A percentile compares a stretch with the other conserved stretches of the same genome.
These are phyloP conservation scores for Steccherinum ochraceum DNA, from an alignment of 768 basidiomycete species.

Conservation along the genomic window DNA sequence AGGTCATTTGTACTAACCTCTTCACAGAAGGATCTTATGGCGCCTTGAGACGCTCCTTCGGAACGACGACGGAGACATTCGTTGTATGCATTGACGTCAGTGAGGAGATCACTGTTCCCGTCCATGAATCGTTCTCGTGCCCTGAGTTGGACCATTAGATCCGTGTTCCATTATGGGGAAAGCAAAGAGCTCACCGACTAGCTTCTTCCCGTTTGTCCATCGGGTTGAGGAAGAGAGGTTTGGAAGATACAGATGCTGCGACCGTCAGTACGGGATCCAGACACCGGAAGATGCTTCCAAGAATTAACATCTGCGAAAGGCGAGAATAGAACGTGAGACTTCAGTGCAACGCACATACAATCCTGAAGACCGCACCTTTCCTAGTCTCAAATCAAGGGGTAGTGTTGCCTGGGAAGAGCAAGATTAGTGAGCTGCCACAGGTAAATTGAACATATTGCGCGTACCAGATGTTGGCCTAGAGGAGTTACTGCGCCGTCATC, in stretches of 20 bases:
- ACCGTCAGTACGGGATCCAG: slow-evolving; percentile 77
- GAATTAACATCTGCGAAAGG: slow-evolving; percentile 70
- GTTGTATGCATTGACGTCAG: slow-evolving; percentile 72
- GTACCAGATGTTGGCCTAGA: slow-evolving; percentile 73
- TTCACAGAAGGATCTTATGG: slow-evolving; percentile 61
- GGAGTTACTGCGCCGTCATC: slow-evolving; percentile 63
- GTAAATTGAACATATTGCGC: too few species aligned
- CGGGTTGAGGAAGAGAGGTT: slow-evolving; percentile 78
- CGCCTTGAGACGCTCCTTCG: slow-evolving; percentile 40
- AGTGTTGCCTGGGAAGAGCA: slow-evolving; percentile 64
- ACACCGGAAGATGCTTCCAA: slow-evolving; percentile 80
- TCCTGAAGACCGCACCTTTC: slow-evolving; percentile 47
- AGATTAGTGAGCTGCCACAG: too few species aligned
- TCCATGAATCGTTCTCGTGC: slow-evolving; percentile 65
- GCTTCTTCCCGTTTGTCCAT: slow-evolving; percentile 76
- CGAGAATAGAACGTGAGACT: neutral
- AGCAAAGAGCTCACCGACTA: neutral
- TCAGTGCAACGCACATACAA: too few species aligned
- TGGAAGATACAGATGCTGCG: slow-evolving; percentile 78
- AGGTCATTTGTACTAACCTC: slow-evolving; percentile 37
- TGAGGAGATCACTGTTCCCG: slow-evolving; percentile 79
- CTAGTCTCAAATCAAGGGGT: slow-evolving; percentile 84
- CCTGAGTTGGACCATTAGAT: slow-evolving; percentile 37
- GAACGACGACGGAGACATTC: slow-evolving; percentile 46
- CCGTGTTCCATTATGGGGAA: neutral